Conservation (phyloP, 345 rosid genomes). For the Rhizophora apiculata region DNA sequence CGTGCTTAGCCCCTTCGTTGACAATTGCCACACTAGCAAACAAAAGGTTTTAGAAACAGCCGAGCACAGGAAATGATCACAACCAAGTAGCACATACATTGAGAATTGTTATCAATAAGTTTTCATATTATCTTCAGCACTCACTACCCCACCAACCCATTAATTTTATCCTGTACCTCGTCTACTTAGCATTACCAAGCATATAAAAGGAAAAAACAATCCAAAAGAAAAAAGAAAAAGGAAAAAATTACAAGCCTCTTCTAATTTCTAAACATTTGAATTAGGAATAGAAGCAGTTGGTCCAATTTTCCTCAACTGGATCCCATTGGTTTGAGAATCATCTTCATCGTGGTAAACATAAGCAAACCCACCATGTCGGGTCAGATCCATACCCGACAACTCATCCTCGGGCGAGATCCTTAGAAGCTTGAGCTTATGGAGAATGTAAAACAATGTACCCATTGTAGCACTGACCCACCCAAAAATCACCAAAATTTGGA, state of each 20-base stretch:
- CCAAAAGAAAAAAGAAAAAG: neutral
- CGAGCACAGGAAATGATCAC: too few relatives aligned
- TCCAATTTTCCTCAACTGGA: constrained; percentile 37
- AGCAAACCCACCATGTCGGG: constrained; percentile 90
- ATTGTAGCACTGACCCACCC: constrained; percentile 89
- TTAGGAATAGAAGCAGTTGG: constrained; percentile 32
- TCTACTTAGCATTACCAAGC: too few relatives aligned
- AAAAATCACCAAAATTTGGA: constrained; percentile 56
- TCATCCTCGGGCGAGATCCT: constrained; percentile 76
- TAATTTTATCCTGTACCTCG: neutral
- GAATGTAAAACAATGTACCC: constrained; percentile 68
- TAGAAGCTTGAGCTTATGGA: constrained; percentile 52
- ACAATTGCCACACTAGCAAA: too few relatives aligned
- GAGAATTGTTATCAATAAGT: neutral
- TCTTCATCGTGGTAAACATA: constrained; percentile 53
- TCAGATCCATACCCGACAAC: constrained; percentile 77
- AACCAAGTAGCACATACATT: too few relatives aligned
- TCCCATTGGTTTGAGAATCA: constrained; percentile 33
- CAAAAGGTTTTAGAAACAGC: too few relatives aligned
- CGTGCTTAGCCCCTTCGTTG: too few relatives aligned
- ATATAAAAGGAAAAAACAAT: neutral
- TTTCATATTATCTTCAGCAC: constrained; percentile 11
- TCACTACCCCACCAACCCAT: neutral
- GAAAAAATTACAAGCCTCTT: too few relatives aligned
- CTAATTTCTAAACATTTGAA: constrained; percentile 12